Percentiles rank a stretch among this genome's conserved stretches.
These are phyloP conservation scores for Thamnidium elegans DNA, from an alignment of 192 early-diverging fungal species.

Conservation along the genomic window DNA sequence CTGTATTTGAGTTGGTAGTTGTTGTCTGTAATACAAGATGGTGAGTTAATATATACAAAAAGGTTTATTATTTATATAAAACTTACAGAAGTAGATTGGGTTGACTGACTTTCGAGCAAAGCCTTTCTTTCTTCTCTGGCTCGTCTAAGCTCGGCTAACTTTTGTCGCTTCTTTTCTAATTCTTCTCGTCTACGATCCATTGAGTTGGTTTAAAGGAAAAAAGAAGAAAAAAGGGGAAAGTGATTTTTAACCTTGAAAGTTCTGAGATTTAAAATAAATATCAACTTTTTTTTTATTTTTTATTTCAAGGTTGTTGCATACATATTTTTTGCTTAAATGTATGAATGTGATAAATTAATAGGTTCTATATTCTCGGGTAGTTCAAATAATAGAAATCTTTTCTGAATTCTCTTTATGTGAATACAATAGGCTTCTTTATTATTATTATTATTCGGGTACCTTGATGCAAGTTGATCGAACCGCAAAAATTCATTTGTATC, in stretches of 20 bases:
- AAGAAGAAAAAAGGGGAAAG: neutral
- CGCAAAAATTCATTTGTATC: no score
- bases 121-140: slow-evolving; percentile 74
- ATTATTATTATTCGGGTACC: no score
- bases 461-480: no score
- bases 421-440: no score
- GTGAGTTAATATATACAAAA: neutral
- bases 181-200: slow-evolving; percentile 77
- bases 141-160: slow-evolving; percentile 84
- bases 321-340: no score
- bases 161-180: slow-evolving; percentile 88
- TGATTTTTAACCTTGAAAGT: neutral
- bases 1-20: slow-evolving; percentile 13
- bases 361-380: no score
- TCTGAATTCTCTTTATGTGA: no score
- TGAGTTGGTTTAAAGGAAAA: neutral
- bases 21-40: neutral
- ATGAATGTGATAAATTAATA: no score
- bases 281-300: no score
- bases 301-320: no score
- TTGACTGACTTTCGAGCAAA: slow-evolving; percentile 41
- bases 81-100: slow-evolving; percentile 25
- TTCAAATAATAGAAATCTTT: no score
- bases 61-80: neutral
- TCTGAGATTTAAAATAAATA: no score